Base-by-base conservation (phyloP, 805 yeast genomes). In the Pichia californica region DNA sequence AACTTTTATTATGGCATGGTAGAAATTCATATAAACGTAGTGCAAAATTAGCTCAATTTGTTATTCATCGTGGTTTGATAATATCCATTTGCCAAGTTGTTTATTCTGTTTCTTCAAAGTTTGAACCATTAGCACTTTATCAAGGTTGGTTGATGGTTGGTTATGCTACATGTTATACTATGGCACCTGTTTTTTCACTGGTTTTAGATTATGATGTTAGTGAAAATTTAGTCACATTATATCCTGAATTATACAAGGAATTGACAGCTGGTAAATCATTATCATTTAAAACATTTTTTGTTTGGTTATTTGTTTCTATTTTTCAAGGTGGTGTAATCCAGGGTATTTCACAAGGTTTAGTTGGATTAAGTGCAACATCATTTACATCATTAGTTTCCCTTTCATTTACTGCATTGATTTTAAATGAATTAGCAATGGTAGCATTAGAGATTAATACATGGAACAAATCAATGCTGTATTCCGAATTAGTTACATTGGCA, bases 81-180 rank as follows among this genome's bases (percentile, higher is more conserved):
- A 91, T 93, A 40, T 86, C 96, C 3, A 89, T 91, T 5, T 91
- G 96, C 42, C 99, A 93, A 64, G 95, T 96, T 2, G 88, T 93
- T 14, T 93, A 77, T 61, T 88, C 97, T 2, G 76, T 91, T 13
- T 76, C 88, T 34, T 87, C 97, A 0, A 66, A 75, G 4, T 93
- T 88, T 60, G 98, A 89, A 62, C 99, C 99, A 1, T 69, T 93
- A 48, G 98, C 98, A 0, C 69, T 93, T 42, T 88, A 85, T 59
- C 91, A 93, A 61, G 99, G 99, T 3, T 91, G 95, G 83, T 71
- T 93, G 37, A 88, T 93, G 97, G 99, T 93, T 35, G 99, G 99
- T 2, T 93, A 93, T 64, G 95, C 98, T 2, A 93, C 99, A 0
- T 74, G 88, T 42, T 93, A 93, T 63, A 93, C 99, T 0, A 93